Evolutionary conservation across 805 yeast genomes (phyloP).

Genomic region (Jamesozyma piceae): DNA sequence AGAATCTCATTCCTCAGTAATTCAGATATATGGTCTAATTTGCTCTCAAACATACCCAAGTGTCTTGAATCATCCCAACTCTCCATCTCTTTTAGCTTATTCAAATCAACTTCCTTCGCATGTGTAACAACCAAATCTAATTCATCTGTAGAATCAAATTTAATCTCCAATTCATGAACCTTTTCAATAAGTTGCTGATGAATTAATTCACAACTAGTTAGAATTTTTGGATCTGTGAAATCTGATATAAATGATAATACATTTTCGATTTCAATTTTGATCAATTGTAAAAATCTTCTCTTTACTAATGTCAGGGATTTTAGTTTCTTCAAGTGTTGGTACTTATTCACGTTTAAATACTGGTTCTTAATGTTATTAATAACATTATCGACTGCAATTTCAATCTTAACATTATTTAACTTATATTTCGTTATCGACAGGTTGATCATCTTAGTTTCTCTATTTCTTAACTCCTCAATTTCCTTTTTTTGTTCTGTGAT

Average conservation of each 20-base stretch:
- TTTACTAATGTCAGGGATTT: slow-evolving; percentile 33
- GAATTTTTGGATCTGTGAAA: slow-evolving; percentile 15
- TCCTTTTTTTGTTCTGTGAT: slow-evolving; percentile 72
- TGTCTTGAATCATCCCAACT: slow-evolving; percentile 43
- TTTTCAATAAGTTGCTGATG: slow-evolving; percentile 33
- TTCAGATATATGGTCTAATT: slow-evolving; percentile 37
- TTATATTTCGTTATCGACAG: slow-evolving; percentile 31
- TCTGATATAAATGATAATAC: slow-evolving; percentile 15
- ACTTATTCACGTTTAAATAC: slow-evolving; percentile 33
- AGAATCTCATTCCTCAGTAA: slow-evolving; percentile 45
- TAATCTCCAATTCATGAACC: slow-evolving; percentile 42
- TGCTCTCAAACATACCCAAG: slow-evolving; percentile 34
- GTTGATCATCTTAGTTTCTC: slow-evolving; percentile 41
- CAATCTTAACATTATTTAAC: slow-evolving; percentile 32
- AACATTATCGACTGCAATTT: slow-evolving; percentile 34
- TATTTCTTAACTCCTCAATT: slow-evolving; percentile 53
- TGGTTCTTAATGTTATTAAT: slow-evolving; percentile 36
- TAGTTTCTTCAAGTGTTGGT: slow-evolving; percentile 37
- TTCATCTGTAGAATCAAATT: slow-evolving; percentile 45
- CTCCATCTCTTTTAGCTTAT: slow-evolving; percentile 42
- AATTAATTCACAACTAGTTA: slow-evolving; percentile 19
- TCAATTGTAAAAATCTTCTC: slow-evolving; percentile 35
- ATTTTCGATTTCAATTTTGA: slow-evolving; percentile 33
- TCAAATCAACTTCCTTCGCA: slow-evolving; percentile 35
- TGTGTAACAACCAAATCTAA: slow-evolving; percentile 38